phyloP scores from a whole-genome alignment of 1,284 basidiomycete genomes.

The Gomphus sp. region DNA sequence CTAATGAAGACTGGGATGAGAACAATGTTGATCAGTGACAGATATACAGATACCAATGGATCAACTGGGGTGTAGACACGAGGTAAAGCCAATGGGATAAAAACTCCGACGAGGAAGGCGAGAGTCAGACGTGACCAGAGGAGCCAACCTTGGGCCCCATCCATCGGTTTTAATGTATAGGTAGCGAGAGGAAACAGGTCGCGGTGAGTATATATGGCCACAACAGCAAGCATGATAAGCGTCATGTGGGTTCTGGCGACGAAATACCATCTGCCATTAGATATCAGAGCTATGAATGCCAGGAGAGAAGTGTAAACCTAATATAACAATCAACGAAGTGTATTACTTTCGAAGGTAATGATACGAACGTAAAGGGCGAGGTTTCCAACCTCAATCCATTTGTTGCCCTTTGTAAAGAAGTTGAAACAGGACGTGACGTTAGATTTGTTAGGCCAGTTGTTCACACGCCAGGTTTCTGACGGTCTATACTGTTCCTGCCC shows the following conservation, averaged over 20 bases:
- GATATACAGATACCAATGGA: constrained; percentile 12
- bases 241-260: constrained; percentile 25
- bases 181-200: constrained; percentile 57
- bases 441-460: not conserved
- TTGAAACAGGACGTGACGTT: not conserved
- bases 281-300: not conserved
- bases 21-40: not conserved
- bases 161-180: constrained; percentile 26
- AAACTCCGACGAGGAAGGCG: constrained; percentile 23
- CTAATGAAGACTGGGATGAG: constrained; percentile 18
- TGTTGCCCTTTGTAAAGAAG: not conserved
- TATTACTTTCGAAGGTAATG: not conserved
- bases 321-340: not conserved
- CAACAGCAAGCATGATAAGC: constrained; percentile 27
- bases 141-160: constrained; percentile 25
- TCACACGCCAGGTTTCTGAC: not conserved
- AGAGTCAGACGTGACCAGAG: constrained; percentile 18
- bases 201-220: constrained; percentile 45
- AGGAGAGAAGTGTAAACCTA: constrained; percentile 3
- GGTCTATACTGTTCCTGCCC: not conserved
- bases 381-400: not conserved
- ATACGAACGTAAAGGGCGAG: constrained; percentile 6
- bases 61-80: constrained; percentile 34
- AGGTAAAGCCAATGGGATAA: constrained; percentile 34
- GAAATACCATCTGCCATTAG: constrained; percentile 19